A percentile compares a stretch with the other conserved stretches of the same genome.
Evolutionary conservation across 2,329 filamentous ascomycete genomes (phyloP).

Genomic region (Aspergillus transmontanensis): DNA sequence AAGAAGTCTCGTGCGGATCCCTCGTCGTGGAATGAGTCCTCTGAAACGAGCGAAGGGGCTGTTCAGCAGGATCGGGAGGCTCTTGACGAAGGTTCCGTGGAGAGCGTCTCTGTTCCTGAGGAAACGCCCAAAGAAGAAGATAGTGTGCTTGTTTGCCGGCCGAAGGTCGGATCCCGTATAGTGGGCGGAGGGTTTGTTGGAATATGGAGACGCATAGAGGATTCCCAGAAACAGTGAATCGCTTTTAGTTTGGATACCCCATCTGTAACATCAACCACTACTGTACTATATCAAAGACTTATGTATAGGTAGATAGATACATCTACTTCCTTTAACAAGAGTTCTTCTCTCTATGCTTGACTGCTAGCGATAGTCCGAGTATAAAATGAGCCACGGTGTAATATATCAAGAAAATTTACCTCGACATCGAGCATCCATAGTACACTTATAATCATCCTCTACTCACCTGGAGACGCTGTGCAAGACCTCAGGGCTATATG

Average conservation of each 20-base stretch:
- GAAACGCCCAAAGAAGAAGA: conserved; percentile 27
- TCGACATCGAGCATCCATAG: conserved; percentile 9
- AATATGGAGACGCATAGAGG: conserved; percentile 49
- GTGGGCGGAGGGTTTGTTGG: conserved; percentile 56
- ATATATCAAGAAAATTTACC: conserved; percentile 12
- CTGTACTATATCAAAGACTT: conserved; percentile 10
- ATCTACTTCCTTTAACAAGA: neutral
- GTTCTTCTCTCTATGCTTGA: neutral
- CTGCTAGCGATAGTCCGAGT: neutral
- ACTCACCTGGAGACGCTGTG: conserved; percentile 7
- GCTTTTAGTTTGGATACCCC: conserved; percentile 7
- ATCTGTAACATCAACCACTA: conserved; percentile 4
- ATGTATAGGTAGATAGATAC: neutral
- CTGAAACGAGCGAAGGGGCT: conserved; percentile 18
- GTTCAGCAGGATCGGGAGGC: conserved; percentile 11
- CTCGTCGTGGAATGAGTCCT: conserved; percentile 29
- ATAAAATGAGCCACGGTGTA: conserved; percentile 8
- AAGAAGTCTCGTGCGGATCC: conserved; percentile 40
- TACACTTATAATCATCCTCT: conserved; percentile 9
- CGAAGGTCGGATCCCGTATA: conserved; percentile 52
- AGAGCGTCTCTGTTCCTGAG: conserved; percentile 10
- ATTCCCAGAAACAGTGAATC: conserved; percentile 19
- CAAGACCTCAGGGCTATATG: conserved; percentile 19
- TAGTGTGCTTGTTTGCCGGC: conserved; percentile 54
- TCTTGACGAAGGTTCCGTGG: conserved; percentile 17